Evolutionary conservation across 306 rosid genomes (phyloP), one percentile per base, ranked within the genome.

Genomic region (Hippophae gyantsensis): DNA sequence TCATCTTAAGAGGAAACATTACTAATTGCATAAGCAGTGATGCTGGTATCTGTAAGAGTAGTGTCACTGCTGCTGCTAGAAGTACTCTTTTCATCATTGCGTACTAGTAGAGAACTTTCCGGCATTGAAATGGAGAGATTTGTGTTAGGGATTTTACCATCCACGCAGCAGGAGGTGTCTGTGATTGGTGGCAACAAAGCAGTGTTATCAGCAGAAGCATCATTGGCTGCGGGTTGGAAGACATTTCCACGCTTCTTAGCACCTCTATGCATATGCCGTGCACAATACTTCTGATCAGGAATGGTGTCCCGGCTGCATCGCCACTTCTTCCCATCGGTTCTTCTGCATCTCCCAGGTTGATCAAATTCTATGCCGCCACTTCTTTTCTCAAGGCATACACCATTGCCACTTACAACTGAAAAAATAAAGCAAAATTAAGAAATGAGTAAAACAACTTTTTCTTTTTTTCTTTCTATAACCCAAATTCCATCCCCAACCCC

Each of bases 281-380:
- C 78, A 64, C 97, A 84, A 66, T 90, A 86, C 61, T 90, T 90
- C 57, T 80, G 85, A 52, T 78, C 71, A 1, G 88, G 82, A 66
- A 90, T 70, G 49, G 70, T 79, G 11, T 61, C 79, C 23, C 82
- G 66, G 70, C 79, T 75, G 80, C 97, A 90, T 49, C 86, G 75
- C 97, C 97, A 90, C 66, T 82, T 90, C 78, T 84, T 90, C 27
- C 95, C 97, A 2, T 90, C 95, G 9, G 95, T 90, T 80, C 97
- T 79, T 60, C 95, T 78, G 46, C 97, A 90, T 73, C 95, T 63
- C 50, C 75, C 79, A 0, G 76, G 71, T 77, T 32, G 38, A 32
- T 87, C 86, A 60, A 63, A 66, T 26, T 89, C 90, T 2, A 41
- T 42, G 42, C 55, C 68, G 42, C 55, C 70, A 62, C 61, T 80